Percentiles rank a stretch among this genome's conserved stretches.
These are phyloP conservation scores for Penicillium hordei DNA, from an alignment of 2,329 filamentous ascomycete species.

Conservation along the genomic window DNA sequence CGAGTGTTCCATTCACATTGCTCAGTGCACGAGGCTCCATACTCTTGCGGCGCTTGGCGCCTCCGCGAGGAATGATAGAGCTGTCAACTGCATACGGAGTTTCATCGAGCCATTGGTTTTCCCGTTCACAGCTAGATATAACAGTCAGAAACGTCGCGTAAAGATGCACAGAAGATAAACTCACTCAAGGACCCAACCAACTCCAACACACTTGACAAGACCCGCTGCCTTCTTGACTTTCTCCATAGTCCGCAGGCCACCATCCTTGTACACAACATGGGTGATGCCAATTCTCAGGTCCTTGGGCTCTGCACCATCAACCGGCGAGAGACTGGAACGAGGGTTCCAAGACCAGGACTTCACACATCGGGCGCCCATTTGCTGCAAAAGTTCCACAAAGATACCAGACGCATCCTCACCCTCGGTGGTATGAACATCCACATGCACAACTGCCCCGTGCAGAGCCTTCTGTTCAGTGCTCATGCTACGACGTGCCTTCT, in stretches of 20 bases:
- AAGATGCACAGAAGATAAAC: conserved; percentile 35
- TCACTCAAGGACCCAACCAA: conserved; percentile 86
- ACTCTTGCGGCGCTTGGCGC: conserved; percentile 71
- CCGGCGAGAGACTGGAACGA: conserved; percentile 41
- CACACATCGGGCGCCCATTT: conserved; percentile 79
- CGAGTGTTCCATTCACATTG: conserved; percentile 66
- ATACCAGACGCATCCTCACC: conserved; percentile 78
- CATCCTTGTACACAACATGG: conserved; percentile 88
- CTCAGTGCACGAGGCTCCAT: conserved; percentile 74
- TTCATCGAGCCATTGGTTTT: conserved; percentile 76
- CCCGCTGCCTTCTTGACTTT: conserved; percentile 73
- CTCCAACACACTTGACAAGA: conserved; percentile 79
- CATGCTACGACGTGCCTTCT: conserved; percentile 29
- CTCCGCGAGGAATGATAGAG: conserved; percentile 65
- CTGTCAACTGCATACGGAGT: conserved; percentile 68
- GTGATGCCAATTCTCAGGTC: conserved; percentile 69
- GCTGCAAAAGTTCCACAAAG: conserved; percentile 73
- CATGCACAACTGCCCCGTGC: conserved; percentile 72
- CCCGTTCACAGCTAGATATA: conserved; percentile 65
- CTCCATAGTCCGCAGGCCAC: conserved; percentile 74
- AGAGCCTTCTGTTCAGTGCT: conserved; percentile 48
- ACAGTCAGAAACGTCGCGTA: conserved; percentile 12
- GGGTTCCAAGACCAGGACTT: conserved; percentile 75
- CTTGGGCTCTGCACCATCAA: conserved; percentile 33
- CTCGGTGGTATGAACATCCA: conserved; percentile 80